A percentile compares a stretch with the other conserved stretches of the same genome.
Evolutionary conservation across 345 rosid genomes (phyloP).

Genomic region (Clarkia xantiana): DNA sequence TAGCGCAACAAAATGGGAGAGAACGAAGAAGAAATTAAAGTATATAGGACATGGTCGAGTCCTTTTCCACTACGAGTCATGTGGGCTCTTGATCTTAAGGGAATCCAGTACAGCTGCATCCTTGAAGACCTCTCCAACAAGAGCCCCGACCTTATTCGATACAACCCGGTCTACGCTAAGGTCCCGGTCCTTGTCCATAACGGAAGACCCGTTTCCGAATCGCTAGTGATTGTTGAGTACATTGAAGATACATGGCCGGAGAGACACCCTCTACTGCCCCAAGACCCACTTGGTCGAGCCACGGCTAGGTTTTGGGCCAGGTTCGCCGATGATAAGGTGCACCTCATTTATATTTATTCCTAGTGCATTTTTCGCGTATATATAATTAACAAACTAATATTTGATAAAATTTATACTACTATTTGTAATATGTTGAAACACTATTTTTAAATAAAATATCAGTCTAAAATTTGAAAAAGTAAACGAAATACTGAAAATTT

Average conservation of each 20-base stretch:
- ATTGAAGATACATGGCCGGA: slow-evolving; percentile 8
- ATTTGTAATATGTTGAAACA: too few relatives aligned
- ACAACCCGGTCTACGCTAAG: slow-evolving; percentile 6
- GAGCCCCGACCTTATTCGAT: slow-evolving; percentile 3
- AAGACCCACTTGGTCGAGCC: slow-evolving; percentile 1
- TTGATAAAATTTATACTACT: too few relatives aligned
- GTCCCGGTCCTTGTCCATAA: too few relatives aligned
- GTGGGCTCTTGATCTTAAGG: slow-evolving; percentile 7
- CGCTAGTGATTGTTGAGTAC: slow-evolving; percentile 8
- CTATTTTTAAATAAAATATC: too few relatives aligned
- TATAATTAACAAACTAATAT: too few relatives aligned
- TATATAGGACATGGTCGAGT: slow-evolving; percentile 8
- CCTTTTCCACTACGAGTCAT: slow-evolving; percentile 1
- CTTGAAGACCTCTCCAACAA: slow-evolving; percentile 5
- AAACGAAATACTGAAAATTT: too few relatives aligned
- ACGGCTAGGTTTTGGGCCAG: slow-evolving; percentile 9
- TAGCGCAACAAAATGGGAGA: too few relatives aligned
- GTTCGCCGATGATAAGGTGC: slow-evolving; percentile 6
- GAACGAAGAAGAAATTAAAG: too few relatives aligned
- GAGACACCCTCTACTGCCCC: slow-evolving; percentile 6
- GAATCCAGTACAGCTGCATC: slow-evolving; percentile 3
- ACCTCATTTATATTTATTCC: too few relatives aligned
- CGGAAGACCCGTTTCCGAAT: slow-evolving; percentile 9
- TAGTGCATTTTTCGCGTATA: too few relatives aligned
- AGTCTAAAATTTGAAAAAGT: too few relatives aligned